phyloP scores from a whole-genome alignment of 306 rosid genomes.

The Sophora flavescens region DNA sequence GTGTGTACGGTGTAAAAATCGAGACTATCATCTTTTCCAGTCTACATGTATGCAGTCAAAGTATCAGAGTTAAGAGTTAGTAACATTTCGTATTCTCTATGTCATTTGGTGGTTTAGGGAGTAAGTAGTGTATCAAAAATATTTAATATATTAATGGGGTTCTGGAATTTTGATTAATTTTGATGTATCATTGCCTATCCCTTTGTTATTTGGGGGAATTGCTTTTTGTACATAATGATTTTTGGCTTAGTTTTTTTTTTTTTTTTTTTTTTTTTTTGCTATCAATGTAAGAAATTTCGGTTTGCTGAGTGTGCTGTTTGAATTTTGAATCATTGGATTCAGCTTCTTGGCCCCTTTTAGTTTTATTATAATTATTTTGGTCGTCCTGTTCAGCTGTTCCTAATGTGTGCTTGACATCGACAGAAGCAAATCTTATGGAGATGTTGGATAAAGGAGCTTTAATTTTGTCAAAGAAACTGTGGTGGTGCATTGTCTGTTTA shows the following conservation, averaged over 20 bases:
- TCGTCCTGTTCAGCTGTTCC: neutral
- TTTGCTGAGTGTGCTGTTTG: neutral
- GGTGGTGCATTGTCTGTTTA: neutral
- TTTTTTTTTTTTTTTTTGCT: neutral
- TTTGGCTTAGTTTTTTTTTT: neutral
- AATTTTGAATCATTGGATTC: neutral
- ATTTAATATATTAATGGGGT: slow-evolving; percentile 7
- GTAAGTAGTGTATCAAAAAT: neutral
- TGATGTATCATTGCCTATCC: neutral
- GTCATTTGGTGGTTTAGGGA: neutral
- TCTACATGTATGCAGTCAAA: neutral
- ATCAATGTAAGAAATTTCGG: neutral
- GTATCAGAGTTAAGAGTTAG: neutral
- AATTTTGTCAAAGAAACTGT: neutral
- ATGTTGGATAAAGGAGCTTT: slow-evolving; percentile 21
- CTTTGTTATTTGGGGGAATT: neutral
- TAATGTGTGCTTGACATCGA: neutral
- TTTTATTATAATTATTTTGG: slow-evolving; percentile 4
- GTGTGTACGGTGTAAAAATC: slow-evolving; percentile 11
- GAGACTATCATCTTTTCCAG: neutral
- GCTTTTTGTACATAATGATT: neutral
- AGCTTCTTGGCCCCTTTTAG: neutral
- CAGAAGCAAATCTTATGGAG: neutral
- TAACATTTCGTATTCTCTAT: neutral
- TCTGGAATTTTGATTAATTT: neutral